Evolutionary conservation across 140 eudicot species (phyloP), one percentile per base, ranked within the genome.

Genomic region (Bidens hawaiensis): DNA sequence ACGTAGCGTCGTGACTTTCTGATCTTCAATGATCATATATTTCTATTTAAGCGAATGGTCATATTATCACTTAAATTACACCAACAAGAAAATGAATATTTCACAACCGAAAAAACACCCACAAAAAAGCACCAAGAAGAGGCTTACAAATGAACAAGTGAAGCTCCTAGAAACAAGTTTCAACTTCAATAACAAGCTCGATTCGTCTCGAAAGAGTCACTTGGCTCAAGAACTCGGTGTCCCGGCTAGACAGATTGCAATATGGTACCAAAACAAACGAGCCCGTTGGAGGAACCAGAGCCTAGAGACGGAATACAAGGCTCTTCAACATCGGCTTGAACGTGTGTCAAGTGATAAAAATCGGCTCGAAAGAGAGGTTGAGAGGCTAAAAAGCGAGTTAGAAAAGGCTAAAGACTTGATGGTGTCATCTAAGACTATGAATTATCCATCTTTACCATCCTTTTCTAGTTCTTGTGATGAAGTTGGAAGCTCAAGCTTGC

Each of bases 241-340:
- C 9, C 85, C 87, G 0, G 74, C 85, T 0, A 54, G 90, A 18
- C 85, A 83, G 25, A 76, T 86, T 5, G 87, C 95, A n/a, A 73
- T 86, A 6, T 86, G 95, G 95, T 86, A 77, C 71, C 95, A 86
- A 30, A 86, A 86, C 75, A 83, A 78, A 60, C 79, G 90, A 2
- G 95, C 85, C 2, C 73, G 95, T 2, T 81, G 84, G 85, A 83
- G 86, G 74, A 83, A 68, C 65, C 83, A 86, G 38, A 77, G 76
- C 56, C 73, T 86, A 0, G 95, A 86, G 69, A 49, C 57, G 0
- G 90, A 77, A 17, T 73, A 82, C 71, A 71, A 64, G 51, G 74
- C 72, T 4, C 46, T 85, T 21, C 81, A 79, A 19, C 19, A 62
- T 17, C 77, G 73, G 40, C 80, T 82, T 0, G 94, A 82, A 28